These are phyloP conservation scores for Picochlorum sp. DNA, from an alignment of 139 green algal genomes.

Conservation along the genomic window DNA sequence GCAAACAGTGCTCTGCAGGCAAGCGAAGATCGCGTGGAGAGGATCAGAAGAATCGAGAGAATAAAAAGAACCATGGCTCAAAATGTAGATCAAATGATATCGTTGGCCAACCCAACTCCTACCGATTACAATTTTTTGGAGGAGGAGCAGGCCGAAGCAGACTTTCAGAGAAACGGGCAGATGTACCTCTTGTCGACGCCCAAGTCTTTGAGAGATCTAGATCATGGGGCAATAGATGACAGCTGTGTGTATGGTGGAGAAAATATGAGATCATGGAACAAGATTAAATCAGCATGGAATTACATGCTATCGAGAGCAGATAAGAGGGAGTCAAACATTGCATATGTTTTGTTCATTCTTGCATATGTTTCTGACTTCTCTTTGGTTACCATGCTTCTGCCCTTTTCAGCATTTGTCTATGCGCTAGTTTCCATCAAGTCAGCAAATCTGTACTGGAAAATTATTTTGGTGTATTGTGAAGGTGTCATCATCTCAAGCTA, in stretches of 20 bases:
- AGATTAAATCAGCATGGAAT: neutral
- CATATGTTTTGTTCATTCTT: slow-evolving; percentile 40
- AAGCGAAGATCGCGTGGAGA: slow-evolving; percentile 21
- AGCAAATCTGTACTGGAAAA: slow-evolving; percentile 45
- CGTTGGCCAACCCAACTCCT: neutral
- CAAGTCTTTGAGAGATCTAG: no score
- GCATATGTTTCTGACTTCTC: slow-evolving; percentile 50
- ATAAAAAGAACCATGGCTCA: slow-evolving; percentile 37
- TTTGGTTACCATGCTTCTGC: slow-evolving; percentile 36
- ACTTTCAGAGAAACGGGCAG: no score
- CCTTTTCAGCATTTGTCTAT: slow-evolving; percentile 40
- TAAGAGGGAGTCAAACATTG: slow-evolving; percentile 28
- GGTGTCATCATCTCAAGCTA: slow-evolving; percentile 55
- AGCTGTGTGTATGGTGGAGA: no score
- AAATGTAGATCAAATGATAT: neutral
- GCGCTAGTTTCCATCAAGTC: slow-evolving; percentile 36
- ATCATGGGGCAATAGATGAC: no score
- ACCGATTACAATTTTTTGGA: slow-evolving; percentile 1
- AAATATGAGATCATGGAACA: no score
- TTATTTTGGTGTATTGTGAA: slow-evolving; percentile 49
- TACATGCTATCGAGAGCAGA: slow-evolving; percentile 6
- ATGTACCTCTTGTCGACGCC: no score
- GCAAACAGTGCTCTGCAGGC: slow-evolving; percentile 26
- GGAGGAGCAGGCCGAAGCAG: no score
- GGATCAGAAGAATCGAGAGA: slow-evolving; percentile 31